Evolutionary conservation across 169 alveolate genomes (phyloP), one percentile per base, ranked within the genome.

Genomic region (Plasmodium berghei): DNA sequence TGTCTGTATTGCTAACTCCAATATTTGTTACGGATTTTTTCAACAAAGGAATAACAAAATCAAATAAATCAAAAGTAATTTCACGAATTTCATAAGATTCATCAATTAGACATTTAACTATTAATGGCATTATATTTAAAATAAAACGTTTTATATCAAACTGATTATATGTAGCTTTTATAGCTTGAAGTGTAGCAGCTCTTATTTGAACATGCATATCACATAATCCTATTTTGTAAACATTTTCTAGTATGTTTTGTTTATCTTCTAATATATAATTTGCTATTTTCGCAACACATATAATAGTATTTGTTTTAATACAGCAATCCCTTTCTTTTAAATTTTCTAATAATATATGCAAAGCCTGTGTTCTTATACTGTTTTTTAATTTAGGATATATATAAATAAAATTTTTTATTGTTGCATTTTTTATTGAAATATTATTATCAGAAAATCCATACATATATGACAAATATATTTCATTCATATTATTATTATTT

Each of bases 281-380:
- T 40, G 93, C 88, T 34, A 93, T 93, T 72, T 93, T 93, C 8
- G 96, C 95, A 26, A 93, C 72, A 70, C 96, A 93, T 20, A 93
- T 93, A 42, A 93, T 93, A n/a, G 94, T 42, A 70, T 93, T 93
- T 9, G 90, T 89, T 72, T 90, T 88, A 49, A 91, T 92, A 24
- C 94, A 91, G 45, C 88, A 92, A 62, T 93, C 95, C 16, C 58
- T 62, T 48, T 93, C 95, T 55, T 80, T 92, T 55, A 91, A 87
- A 70, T 94, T 91, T 46, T 88, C 90, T 64, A 91, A 63, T 16
- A 93, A 67, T 12, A 69, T n/a, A 73, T 72, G 66, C 5, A 87
- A 72, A 16, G 93, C 86, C 26, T 70, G 48, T 1, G 77, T 28
- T 70, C 85, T 87, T 24, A 91, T 87, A 22, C 73, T 70, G 8